phyloP scores from a whole-genome alignment of 2,329 filamentous ascomycete genomes.

The Exophiala calicioides region DNA sequence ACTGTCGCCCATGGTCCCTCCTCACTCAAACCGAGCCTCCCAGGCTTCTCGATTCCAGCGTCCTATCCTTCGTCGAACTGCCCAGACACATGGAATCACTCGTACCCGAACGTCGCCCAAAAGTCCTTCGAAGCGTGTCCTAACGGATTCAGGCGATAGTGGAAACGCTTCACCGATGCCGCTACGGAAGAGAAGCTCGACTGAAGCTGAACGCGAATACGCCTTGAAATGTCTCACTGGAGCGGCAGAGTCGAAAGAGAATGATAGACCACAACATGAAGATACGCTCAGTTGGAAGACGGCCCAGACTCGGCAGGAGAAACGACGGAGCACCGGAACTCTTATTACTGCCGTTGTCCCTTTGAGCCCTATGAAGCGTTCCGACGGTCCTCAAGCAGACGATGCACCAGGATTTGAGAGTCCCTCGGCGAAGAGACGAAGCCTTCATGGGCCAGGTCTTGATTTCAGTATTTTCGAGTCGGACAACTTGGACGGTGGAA shows the following conservation, averaged over 20 bases:
- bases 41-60: constrained; percentile 63
- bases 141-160: constrained; percentile 69
- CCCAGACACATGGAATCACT: constrained; percentile 39
- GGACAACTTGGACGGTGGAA: constrained; percentile 33
- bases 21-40: constrained; percentile 65
- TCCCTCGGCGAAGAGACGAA: constrained; percentile 87
- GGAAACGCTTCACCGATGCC: constrained; percentile 64
- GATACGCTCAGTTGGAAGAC: constrained; percentile 35
- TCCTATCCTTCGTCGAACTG: constrained; percentile 44
- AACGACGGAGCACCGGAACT: constrained; percentile 50
- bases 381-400: constrained; percentile 80
- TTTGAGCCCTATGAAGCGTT: constrained; percentile 81
- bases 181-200: constrained; percentile 35
- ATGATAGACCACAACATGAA: constrained; percentile 25
- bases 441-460: constrained; percentile 70
- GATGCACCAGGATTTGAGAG: constrained; percentile 77
- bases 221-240: constrained; percentile 41
- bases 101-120: constrained; percentile 72
- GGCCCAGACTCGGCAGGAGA: constrained; percentile 50
- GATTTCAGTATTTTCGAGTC: constrained; percentile 76
- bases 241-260: constrained; percentile 33
- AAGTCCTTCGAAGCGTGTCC: constrained; percentile 76
- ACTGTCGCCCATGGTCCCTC: constrained; percentile 48
- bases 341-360: constrained; percentile 55
- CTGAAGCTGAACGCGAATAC: constrained; percentile 51